Conservation (phyloP, 495 filamentous ascomycete species). For the Geoglossum glabrum region DNA sequence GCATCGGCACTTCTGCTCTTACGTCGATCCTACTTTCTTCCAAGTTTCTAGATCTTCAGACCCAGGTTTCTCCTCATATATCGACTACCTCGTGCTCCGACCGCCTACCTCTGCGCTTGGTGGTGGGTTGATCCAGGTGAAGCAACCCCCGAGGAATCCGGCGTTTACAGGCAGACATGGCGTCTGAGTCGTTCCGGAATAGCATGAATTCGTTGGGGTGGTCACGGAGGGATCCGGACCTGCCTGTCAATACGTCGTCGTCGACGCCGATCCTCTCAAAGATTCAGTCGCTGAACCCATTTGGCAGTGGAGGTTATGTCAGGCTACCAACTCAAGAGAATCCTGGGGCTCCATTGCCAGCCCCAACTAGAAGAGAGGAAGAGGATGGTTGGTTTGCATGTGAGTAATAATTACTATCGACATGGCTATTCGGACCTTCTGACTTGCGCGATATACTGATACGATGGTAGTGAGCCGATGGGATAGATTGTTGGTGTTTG, state of each 20-base stretch:
- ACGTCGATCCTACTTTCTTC: neutral
- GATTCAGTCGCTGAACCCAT: slow-evolving; percentile 75
- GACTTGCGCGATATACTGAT: slow-evolving; percentile 1
- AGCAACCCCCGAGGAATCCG: neutral
- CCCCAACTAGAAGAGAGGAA: slow-evolving; percentile 69
- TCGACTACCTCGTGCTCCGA: neutral
- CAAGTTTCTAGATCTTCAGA: neutral
- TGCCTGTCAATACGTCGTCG: slow-evolving; percentile 55
- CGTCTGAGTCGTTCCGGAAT: slow-evolving; percentile 74
- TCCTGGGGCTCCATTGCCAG: slow-evolving; percentile 72
- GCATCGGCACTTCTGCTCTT: neutral
- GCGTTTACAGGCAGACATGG: slow-evolving; percentile 35
- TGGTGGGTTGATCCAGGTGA: neutral
- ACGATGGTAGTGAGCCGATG: slow-evolving; percentile 68
- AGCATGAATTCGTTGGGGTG: slow-evolving; percentile 90
- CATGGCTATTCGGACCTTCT: neutral
- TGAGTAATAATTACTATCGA: slow-evolving; percentile 35
- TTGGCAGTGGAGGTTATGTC: slow-evolving; percentile 73
- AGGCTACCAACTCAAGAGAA: slow-evolving; percentile 71
- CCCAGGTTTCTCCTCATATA: neutral
- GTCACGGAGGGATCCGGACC: slow-evolving; percentile 67
- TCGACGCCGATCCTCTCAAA: slow-evolving; percentile 57
- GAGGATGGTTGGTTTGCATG: slow-evolving; percentile 89
- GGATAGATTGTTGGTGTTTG: slow-evolving; percentile 87
- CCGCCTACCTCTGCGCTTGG: neutral